A percentile compares a stretch with the other conserved stretches of the same genome.
Evolutionary conservation across 495 filamentous ascomycete species (phyloP).

Genomic region (Annulohypoxylon bovei): DNA sequence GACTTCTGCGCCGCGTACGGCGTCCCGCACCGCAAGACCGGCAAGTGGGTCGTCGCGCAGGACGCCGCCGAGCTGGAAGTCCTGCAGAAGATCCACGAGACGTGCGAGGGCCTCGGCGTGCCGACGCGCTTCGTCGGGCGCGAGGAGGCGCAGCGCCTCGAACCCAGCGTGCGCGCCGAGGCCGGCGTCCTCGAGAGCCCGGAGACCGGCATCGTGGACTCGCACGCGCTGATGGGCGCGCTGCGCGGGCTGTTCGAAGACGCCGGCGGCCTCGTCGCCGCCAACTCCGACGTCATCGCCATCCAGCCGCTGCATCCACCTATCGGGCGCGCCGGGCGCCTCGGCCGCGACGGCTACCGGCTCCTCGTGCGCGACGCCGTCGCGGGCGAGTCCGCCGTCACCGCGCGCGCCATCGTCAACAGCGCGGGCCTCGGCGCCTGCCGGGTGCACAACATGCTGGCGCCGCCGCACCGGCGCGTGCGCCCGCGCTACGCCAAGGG

Average conservation of each 20-base stretch:
- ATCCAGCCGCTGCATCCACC: constrained; percentile 67
- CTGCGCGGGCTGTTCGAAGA: constrained; percentile 81
- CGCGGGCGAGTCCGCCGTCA: constrained; percentile 66
- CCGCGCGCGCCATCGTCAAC: constrained; percentile 80
- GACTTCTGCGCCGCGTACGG: constrained; percentile 70
- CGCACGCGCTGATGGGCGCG: constrained; percentile 82
- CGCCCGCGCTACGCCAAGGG: constrained; percentile 89
- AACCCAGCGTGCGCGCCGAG: constrained; percentile 79
- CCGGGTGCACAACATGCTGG: constrained; percentile 81
- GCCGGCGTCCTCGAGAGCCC: constrained; percentile 82
- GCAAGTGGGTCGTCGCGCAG: constrained; percentile 97
- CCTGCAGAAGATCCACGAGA: constrained; percentile 71
- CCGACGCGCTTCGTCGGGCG: constrained; percentile 75
- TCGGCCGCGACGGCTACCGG: constrained; percentile 59
- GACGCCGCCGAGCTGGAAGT: constrained; percentile 71
- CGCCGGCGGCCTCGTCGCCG: constrained; percentile 75
- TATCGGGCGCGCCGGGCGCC: constrained; percentile 65
- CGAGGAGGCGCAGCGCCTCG: constrained; percentile 68
- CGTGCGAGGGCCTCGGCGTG: constrained; percentile 71
- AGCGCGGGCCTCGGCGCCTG: constrained; percentile 84
- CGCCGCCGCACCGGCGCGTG: constrained; percentile 66
- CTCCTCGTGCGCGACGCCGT: constrained; percentile 55
- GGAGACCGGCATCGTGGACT: constrained; percentile 90
- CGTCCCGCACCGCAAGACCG: constrained; percentile 77
- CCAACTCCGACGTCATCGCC: constrained; percentile 67